Evolutionary conservation across 2,329 filamentous ascomycete species (phyloP), one percentile per base, ranked within the genome.

Genomic region (Aspergillus novoparasiticus): DNA sequence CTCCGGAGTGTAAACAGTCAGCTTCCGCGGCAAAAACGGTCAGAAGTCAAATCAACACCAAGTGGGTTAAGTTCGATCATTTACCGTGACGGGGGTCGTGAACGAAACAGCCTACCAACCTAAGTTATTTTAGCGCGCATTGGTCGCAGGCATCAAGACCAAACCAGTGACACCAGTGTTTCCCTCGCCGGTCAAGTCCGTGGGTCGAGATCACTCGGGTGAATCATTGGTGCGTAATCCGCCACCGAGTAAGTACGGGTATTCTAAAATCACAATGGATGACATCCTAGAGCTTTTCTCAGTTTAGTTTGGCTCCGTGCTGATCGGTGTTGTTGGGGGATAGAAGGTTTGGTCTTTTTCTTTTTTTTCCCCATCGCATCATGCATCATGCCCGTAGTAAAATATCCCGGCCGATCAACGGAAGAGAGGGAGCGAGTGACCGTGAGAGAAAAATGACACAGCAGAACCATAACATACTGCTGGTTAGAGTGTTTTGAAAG

Each of bases 201-300:
- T 50, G 45, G 51, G 46, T 58, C 60, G 55, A 59, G 50, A 60
- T 57, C 48, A 34, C 32, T 53, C 45, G 51, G 41, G 32, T 32
- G 57, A 60, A 60, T 45, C 50, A 66, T 60, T 64, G 56, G 50
- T 60, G 58, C 57, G 62, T 59, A 58, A 61, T 64, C 62, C 59
- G 62, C 64, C 64, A 66, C 62, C 30, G 55, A 55, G 54, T 30
- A 57, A 55, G 54, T 30, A 57, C 61, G 58, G 59, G 60, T 54
- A 39, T 23, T 54, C 32, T 54, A 39, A 39, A 39, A 39, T 19
- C 36, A 45, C 36, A 58, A 30, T 43, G 28, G 26, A 51, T 57
- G 57, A 63, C 23, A 56, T 56, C 48, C 51, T 56, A 34, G 50
- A 55, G 39, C 41, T 46, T 50, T 46, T 56, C 34, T 60, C 48